Percentiles rank a stretch among this genome's conserved stretches.
Conservation (phyloP, 306 rosid genomes). For the Castanea mollissima region DNA sequence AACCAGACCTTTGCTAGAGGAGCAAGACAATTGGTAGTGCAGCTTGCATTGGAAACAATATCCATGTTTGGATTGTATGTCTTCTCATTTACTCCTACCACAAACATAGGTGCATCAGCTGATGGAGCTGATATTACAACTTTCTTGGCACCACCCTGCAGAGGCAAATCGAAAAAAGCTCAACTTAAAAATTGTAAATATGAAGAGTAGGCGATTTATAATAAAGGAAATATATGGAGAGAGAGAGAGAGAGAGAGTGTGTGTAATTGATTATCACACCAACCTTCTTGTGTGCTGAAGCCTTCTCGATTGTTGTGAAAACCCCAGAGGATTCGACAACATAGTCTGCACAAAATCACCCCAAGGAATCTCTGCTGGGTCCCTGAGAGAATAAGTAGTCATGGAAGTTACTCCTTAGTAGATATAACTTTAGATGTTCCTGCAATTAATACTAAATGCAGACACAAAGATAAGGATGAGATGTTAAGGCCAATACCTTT, state of each 20-base stretch:
- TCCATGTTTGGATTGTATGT: constrained; percentile 77
- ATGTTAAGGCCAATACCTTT: constrained; percentile 49
- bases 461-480: constrained; percentile 1
- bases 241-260: background rate
- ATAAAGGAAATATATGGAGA: background rate
- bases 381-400: constrained; percentile 42
- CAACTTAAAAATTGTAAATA: background rate
- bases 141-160: constrained; percentile 94
- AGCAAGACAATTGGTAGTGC: constrained; percentile 98
- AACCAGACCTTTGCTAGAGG: constrained; percentile 91
- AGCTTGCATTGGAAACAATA: constrained; percentile 95
- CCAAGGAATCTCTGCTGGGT: constrained; percentile 95
- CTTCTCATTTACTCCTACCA: constrained; percentile 89
- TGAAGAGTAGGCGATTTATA: background rate
- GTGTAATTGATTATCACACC: background rate
- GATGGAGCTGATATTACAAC: constrained; percentile 98
- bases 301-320: constrained; percentile 82
- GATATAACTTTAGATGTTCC: background rate
- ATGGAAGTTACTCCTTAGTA: constrained; percentile 9
- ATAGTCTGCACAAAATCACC: constrained; percentile 83
- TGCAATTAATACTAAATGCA: background rate
- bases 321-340: constrained; percentile 94
- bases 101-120: constrained; percentile 99
- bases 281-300: constrained; percentile 81
- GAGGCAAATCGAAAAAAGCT: constrained; percentile 27